Evolutionary conservation across 495 filamentous ascomycete genomes (phyloP).

Genomic region (Parmelia sp.): DNA sequence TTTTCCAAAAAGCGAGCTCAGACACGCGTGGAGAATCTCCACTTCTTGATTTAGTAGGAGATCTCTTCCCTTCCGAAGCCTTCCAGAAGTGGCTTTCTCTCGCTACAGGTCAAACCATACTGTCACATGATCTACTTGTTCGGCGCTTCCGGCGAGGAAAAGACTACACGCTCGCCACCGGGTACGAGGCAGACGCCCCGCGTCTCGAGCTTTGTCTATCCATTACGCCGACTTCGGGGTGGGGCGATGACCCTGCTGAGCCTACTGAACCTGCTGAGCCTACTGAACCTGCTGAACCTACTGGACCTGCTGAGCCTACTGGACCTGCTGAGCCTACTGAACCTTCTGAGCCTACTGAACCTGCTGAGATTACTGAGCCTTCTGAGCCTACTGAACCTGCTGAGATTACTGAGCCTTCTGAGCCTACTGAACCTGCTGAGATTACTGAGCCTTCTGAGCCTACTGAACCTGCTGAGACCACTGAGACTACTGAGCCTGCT

Average conservation of each 20-base stretch:
- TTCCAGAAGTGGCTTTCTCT: constrained; percentile 86
- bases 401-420: no score
- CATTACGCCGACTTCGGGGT: constrained; percentile 73
- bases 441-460: no score
- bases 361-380: no score
- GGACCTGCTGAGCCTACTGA: no score
- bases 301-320: no score
- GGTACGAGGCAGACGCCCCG: constrained; percentile 67
- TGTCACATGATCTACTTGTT: constrained; percentile 61
- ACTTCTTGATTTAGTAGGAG: constrained; percentile 66
- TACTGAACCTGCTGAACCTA: no score
- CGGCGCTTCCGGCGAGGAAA: constrained; percentile 77
- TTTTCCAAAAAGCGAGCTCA: constrained; percentile 59
- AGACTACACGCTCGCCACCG: constrained; percentile 89
- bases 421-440: no score
- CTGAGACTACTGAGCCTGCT: no score
- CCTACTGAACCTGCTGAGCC: no score
- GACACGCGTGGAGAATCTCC: constrained; percentile 42
- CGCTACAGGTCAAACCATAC: constrained; percentile 60
- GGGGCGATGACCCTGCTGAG: constrained; percentile 60
- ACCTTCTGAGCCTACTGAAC: no score
- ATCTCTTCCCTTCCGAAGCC: constrained; percentile 73
- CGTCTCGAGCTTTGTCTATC: constrained; percentile 81
- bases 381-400: no score
- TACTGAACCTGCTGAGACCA: no score